A percentile compares a stretch with the other conserved stretches of the same genome.
These are phyloP conservation scores for Scheffersomyces cryptocercus DNA, from an alignment of 1,139 yeast species.

Conservation along the genomic window DNA sequence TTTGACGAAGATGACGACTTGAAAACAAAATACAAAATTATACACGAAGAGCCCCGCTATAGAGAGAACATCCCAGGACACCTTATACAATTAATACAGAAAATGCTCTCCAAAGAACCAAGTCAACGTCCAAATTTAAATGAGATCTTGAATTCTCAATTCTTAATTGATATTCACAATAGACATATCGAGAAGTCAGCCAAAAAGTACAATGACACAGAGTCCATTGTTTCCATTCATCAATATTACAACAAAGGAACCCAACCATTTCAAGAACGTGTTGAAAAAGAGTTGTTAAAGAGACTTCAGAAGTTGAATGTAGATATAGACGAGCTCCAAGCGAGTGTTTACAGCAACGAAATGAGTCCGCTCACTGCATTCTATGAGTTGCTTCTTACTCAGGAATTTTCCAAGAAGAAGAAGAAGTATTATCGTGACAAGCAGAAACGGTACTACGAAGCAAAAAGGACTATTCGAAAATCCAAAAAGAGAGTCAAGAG, in stretches of 20 bases:
- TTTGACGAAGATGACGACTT: constrained; percentile 82
- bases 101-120: constrained; percentile 69
- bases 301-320: constrained; percentile 65
- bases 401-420: constrained; percentile 49
- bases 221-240: constrained; percentile 41
- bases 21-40: constrained; percentile 59
- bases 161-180: constrained; percentile 48
- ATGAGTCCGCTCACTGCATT: constrained; percentile 84
- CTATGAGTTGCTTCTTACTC: constrained; percentile 74
- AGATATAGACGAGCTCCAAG: constrained; percentile 63
- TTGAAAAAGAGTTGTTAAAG: constrained; percentile 67
- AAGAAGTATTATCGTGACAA: constrained; percentile 33
- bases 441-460: constrained; percentile 42
- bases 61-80: constrained; percentile 46
- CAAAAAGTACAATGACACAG: constrained; percentile 34
- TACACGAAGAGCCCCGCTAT: constrained; percentile 65
- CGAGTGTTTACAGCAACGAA: constrained; percentile 59
- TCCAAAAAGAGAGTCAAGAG: constrained; percentile 54
- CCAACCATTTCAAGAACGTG: constrained; percentile 55
- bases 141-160: constrained; percentile 63
- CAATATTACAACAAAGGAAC: constrained; percentile 38
- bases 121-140: constrained; percentile 56
- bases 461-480: constrained; percentile 43
- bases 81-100: constrained; percentile 50
- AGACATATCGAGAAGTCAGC: constrained; percentile 26